Evolutionary conservation across 73 alveolate species (phyloP).

Genomic region (Tetrahymena borealis): DNA sequence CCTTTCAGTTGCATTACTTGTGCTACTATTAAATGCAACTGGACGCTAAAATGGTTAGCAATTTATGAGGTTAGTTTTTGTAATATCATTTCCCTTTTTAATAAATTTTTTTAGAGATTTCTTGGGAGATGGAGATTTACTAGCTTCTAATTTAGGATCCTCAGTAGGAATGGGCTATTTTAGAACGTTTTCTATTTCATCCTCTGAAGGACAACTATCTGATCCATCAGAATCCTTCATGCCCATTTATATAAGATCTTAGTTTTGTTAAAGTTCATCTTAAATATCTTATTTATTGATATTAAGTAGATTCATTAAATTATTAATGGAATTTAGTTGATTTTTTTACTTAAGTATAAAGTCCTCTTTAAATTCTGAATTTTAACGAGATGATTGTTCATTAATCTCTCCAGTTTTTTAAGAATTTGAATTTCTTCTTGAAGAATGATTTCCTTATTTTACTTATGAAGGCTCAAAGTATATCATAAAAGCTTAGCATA

Average conservation of each 20-base stretch:
- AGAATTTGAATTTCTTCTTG: background rate
- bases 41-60: background rate
- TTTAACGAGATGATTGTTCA: background rate
- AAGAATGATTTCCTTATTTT: background rate
- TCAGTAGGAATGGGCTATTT: background rate
- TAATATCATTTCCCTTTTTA: background rate
- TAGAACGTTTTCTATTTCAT: background rate
- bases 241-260: background rate
- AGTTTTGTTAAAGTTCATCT: background rate
- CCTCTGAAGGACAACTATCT: background rate
- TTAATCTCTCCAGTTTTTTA: background rate
- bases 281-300: background rate
- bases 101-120: background rate
- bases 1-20: background rate
- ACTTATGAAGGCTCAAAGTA: background rate
- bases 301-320: background rate
- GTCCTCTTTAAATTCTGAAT: background rate
- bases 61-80: background rate
- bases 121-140: background rate
- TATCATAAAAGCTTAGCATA: background rate
- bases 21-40: background rate
- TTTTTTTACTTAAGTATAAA: background rate
- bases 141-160: background rate
- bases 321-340: background rate
- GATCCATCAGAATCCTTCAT: background rate